These are phyloP conservation scores for Lepraria neglecta DNA, from an alignment of 495 filamentous ascomycete species.

Conservation along the genomic window DNA sequence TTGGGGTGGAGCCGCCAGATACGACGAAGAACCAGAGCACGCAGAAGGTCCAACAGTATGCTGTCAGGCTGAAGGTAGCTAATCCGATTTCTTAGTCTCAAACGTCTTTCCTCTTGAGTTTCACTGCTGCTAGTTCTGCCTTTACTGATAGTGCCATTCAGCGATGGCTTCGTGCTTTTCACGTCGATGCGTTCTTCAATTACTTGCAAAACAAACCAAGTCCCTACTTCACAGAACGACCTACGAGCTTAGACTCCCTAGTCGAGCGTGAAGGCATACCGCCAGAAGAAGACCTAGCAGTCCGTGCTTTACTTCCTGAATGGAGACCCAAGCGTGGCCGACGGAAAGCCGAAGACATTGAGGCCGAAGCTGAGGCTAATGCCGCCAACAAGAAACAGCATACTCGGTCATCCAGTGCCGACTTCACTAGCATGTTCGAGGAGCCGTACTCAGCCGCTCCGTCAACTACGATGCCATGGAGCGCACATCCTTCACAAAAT, in stretches of 20 bases:
- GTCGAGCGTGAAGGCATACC: conserved; percentile 81
- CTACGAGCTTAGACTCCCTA: conserved; percentile 52
- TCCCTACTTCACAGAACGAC: conserved; percentile 78
- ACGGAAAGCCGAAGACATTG: conserved; percentile 70
- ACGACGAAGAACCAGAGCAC: conserved; percentile 82
- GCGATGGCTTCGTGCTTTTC: conserved; percentile 98
- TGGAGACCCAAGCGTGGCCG: conserved; percentile 86
- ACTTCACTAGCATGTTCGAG: conserved; percentile 48
- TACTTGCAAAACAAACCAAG: conserved; percentile 76
- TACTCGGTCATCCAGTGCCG: conserved; percentile 57
- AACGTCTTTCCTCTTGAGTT: not conserved
- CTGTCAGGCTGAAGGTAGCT: conserved; percentile 79
- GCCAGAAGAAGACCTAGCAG: conserved; percentile 84
- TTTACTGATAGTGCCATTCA: conserved; percentile 34
- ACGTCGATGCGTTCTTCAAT: conserved; percentile 94
- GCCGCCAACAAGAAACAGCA: conserved; percentile 57
- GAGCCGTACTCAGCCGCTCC: conserved; percentile 47
- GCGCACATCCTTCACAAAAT: conserved; percentile 52
- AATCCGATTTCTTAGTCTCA: not conserved
- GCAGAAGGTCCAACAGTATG: conserved; percentile 97
- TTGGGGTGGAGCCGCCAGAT: conserved; percentile 86
- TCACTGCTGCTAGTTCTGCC: not conserved
- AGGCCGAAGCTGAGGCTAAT: conserved; percentile 49
- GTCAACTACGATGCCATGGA: conserved; percentile 55
- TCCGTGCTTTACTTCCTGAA: conserved; percentile 82